These are phyloP conservation scores for Vitis hybrid DNA, from an alignment of 177 flowering plant genomes.

Conservation along the genomic window DNA sequence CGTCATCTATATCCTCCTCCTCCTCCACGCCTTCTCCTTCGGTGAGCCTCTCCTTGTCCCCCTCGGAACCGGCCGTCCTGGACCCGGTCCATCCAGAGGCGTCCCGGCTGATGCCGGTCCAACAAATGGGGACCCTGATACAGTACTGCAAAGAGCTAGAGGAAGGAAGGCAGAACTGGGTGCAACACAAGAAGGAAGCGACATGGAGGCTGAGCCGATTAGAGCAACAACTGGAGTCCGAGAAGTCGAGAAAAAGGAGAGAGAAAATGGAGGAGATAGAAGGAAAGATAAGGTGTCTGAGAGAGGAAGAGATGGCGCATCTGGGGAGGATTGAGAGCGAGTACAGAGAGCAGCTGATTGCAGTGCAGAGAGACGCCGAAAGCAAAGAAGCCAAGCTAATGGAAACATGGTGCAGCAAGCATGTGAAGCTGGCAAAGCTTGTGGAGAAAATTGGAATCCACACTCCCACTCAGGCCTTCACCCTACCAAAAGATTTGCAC, in stretches of 20 bases:
- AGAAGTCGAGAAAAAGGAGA: slow-evolving; percentile 39
- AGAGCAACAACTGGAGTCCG: slow-evolving; percentile 55
- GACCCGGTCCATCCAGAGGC: background rate
- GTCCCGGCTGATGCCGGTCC: slow-evolving; percentile 10
- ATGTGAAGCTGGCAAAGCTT: slow-evolving; percentile 32
- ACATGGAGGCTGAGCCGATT: slow-evolving; percentile 50
- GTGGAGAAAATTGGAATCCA: slow-evolving; percentile 35
- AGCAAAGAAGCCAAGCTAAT: slow-evolving; percentile 39
- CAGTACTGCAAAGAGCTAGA: slow-evolving; percentile 43
- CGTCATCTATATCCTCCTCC: slow-evolving; percentile 16
- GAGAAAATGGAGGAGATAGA: slow-evolving; percentile 57
- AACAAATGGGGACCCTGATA: slow-evolving; percentile 22
- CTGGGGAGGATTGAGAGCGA: slow-evolving; percentile 37
- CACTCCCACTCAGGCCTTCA: too few species aligned
- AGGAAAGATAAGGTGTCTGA: slow-evolving; percentile 32
- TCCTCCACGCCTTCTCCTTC: slow-evolving; percentile 21
- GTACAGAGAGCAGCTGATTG: slow-evolving; percentile 34
- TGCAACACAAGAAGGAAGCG: slow-evolving; percentile 54
- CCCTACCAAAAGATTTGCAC: too few species aligned
- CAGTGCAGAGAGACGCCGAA: slow-evolving; percentile 43
- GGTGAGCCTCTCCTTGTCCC: slow-evolving; percentile 23
- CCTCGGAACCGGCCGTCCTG: slow-evolving; percentile 11
- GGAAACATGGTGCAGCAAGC: slow-evolving; percentile 40
- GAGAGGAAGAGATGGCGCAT: slow-evolving; percentile 38
- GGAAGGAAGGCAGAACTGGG: slow-evolving; percentile 39